These are phyloP conservation scores for Silene uniflora DNA, from an alignment of 148 eudicot genomes.

Conservation along the genomic window DNA sequence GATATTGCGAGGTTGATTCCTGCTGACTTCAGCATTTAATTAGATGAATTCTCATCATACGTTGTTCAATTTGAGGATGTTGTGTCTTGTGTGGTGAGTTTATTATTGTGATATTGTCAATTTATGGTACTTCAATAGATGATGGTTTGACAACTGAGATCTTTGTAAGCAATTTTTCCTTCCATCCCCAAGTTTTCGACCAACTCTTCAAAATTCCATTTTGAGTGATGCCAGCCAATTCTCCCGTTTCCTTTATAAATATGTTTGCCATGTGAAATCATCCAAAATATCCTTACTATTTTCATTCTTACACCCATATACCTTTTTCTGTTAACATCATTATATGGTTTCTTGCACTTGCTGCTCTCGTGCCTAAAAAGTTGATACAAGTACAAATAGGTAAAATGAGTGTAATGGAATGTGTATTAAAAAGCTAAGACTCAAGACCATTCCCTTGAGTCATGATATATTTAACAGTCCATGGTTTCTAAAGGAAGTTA, in stretches of 20 bases:
- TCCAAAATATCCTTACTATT: neutral
- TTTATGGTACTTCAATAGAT: neutral
- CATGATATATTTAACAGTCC: neutral
- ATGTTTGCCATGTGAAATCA: neutral
- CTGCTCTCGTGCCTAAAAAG: neutral
- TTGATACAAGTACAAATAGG: neutral
- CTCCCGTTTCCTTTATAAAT: neutral
- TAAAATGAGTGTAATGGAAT: neutral
- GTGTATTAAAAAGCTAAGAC: too few relatives aligned
- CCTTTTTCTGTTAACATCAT: neutral
- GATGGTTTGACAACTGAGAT: neutral
- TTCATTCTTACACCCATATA: neutral
- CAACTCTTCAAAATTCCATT: neutral
- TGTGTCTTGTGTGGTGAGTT: neutral
- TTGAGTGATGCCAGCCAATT: neutral
- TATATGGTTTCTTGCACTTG: neutral
- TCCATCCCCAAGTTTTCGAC: neutral
- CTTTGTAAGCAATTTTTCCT: neutral
- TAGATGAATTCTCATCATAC: neutral
- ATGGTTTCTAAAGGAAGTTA: neutral
- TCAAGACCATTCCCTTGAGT: neutral
- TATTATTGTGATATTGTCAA: neutral
- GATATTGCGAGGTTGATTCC: slow-evolving; percentile 83
- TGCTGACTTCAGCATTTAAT: slow-evolving; percentile 1
- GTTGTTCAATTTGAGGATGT: neutral